Conservation (phyloP, 805 yeast species). For the Metschnikowia lochheadii region DNA sequence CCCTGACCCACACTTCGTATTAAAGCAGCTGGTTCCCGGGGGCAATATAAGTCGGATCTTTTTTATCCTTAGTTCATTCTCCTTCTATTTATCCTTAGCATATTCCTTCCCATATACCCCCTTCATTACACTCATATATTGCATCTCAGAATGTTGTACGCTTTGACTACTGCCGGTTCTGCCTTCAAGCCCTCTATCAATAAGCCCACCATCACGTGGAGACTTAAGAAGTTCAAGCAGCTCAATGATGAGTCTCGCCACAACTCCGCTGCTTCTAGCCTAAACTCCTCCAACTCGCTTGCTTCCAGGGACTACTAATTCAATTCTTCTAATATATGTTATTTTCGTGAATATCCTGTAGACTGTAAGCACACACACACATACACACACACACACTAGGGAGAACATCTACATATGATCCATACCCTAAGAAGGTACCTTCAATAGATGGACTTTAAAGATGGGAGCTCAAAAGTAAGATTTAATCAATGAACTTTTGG, state of each 20-base stretch:
- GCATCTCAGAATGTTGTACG: slow-evolving; percentile 20
- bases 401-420: too few species aligned
- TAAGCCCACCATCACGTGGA: slow-evolving; percentile 32
- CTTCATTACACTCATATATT: background rate
- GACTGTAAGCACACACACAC: too few species aligned
- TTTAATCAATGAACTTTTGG: too few species aligned
- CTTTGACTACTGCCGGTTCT: slow-evolving; percentile 35
- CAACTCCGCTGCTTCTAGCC: slow-evolving; percentile 10
- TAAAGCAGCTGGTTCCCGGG: background rate
- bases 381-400: too few species aligned
- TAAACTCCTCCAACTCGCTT: slow-evolving; percentile 2
- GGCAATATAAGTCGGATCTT: background rate
- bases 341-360: background rate
- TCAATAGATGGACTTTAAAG: too few species aligned
- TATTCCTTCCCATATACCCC: background rate
- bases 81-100: background rate
- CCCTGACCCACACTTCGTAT: background rate
- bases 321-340: background rate
- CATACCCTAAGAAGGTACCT: too few species aligned
- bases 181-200: slow-evolving; percentile 35
- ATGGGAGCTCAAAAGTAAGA: too few species aligned
- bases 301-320: background rate
- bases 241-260: slow-evolving; percentile 12
- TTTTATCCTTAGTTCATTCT: background rate
- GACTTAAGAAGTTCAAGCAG: slow-evolving; percentile 34